Evolutionary conservation across 139 green algal genomes (phyloP).

Genomic region (Limnomonas spitsbergensis): DNA sequence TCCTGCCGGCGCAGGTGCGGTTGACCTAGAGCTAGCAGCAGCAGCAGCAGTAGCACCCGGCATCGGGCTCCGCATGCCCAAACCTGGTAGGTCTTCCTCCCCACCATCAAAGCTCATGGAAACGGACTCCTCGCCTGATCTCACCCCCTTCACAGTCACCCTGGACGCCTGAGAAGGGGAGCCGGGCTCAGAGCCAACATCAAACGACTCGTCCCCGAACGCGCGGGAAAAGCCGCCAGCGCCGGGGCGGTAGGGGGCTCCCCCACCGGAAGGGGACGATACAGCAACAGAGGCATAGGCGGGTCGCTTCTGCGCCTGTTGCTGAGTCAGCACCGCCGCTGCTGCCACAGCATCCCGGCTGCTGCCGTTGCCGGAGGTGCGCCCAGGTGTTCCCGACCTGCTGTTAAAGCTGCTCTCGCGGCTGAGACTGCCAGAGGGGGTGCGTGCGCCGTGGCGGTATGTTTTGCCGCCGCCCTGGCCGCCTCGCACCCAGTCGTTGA

Average conservation of each 20-base stretch:
- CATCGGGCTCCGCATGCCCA: too few relatives aligned
- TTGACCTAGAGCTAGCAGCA: background rate
- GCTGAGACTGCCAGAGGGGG: slow-evolving; percentile 20
- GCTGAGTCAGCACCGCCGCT: background rate
- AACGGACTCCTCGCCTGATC: too few relatives aligned
- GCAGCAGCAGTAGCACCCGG: too few relatives aligned
- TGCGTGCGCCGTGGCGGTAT: slow-evolving; percentile 4
- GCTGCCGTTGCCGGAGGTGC: background rate
- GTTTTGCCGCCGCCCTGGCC: slow-evolving; percentile 17
- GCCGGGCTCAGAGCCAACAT: background rate
- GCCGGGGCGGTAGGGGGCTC: background rate
- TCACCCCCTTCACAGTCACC: background rate
- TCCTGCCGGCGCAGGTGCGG: background rate
- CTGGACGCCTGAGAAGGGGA: background rate
- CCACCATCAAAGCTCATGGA: too few relatives aligned
- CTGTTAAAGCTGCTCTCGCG: slow-evolving; percentile 22
- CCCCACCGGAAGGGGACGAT: too few relatives aligned
- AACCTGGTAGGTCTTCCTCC: too few relatives aligned
- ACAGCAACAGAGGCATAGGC: too few relatives aligned
- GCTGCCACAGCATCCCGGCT: background rate
- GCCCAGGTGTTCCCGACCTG: too few relatives aligned
- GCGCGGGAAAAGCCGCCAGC: background rate
- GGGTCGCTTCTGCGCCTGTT: too few relatives aligned
- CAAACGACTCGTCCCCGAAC: slow-evolving; percentile 4
- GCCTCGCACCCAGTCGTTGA: slow-evolving; percentile 38